Conservation (phyloP, 2,329 filamentous ascomycete genomes). For the Akanthomyces dipterigenus region DNA sequence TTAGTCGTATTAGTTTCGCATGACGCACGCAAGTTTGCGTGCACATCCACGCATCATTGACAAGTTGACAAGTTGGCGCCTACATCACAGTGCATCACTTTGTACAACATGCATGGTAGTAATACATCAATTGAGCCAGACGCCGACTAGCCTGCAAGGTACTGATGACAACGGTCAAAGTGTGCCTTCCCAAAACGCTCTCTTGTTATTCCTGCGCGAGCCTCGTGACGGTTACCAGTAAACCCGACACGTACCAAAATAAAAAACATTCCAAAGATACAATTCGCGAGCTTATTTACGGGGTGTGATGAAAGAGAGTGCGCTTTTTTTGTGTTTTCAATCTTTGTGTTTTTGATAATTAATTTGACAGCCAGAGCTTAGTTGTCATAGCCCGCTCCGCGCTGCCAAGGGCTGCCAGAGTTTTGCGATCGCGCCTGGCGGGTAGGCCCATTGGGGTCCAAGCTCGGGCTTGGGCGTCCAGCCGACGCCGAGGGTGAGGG, state of each 20-base stretch:
- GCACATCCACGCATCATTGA: no score
- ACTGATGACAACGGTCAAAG: neutral
- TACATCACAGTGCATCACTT: neutral
- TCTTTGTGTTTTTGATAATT: neutral
- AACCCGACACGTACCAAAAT: neutral
- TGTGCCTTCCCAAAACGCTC: neutral
- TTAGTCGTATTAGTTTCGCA: no score
- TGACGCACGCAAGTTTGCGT: no score
- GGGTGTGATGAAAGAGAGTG: neutral
- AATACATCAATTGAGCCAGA: neutral
- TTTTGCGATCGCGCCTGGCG: slow-evolving; percentile 3
- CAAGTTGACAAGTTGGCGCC: no score
- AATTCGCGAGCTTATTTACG: slow-evolving; percentile 5
- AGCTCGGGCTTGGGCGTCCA: slow-evolving; percentile 1
- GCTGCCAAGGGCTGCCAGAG: slow-evolving; percentile 7
- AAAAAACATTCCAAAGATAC: slow-evolving; percentile 5
- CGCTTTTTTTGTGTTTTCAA: neutral
- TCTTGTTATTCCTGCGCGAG: slow-evolving; percentile 2
- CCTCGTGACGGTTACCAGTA: neutral
- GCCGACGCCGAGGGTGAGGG: neutral
- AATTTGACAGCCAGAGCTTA: neutral
- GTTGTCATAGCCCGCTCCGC: slow-evolving; percentile 9
- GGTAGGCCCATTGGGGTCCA: neutral
- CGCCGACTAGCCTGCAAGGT: neutral
- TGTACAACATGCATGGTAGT: neutral